A percentile compares a stretch with the other conserved stretches of the same genome.
These are phyloP conservation scores for Vigna unguiculata DNA, from an alignment of 306 rosid species.

Conservation along the genomic window DNA sequence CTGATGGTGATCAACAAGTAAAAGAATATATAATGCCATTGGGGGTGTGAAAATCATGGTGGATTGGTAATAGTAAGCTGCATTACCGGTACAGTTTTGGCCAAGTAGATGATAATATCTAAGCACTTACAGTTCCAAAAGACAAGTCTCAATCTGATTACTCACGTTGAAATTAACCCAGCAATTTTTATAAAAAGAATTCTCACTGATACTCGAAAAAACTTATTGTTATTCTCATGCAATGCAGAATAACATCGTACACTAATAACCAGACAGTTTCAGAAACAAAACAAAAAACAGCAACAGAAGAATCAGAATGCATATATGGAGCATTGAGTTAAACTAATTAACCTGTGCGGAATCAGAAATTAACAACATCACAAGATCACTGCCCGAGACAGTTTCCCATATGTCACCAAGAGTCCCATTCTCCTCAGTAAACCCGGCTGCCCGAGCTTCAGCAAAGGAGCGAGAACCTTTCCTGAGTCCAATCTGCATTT, in stretches of 20 bases:
- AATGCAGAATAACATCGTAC: neutral
- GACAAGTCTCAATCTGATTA: conserved; percentile 2
- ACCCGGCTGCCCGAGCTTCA: conserved; percentile 94
- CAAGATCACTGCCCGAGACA: conserved; percentile 85
- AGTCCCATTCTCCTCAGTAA: conserved; percentile 90
- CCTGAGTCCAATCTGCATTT: conserved; percentile 86
- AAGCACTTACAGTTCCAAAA: neutral
- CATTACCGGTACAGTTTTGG: neutral
- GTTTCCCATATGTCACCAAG: conserved; percentile 95
- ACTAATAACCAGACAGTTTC: neutral
- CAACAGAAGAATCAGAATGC: neutral
- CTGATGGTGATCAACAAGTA: neutral
- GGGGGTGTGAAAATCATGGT: neutral
- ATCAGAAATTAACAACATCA: conserved; percentile 90
- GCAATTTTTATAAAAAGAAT: neutral
- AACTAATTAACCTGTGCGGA: conserved; percentile 82
- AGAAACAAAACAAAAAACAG: neutral
- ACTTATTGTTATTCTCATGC: neutral
- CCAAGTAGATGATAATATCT: neutral
- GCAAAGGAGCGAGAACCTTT: conserved; percentile 90
- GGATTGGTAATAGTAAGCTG: neutral
- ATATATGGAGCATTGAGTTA: neutral
- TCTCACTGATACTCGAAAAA: neutral
- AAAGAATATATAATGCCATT: neutral
- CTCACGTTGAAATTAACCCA: neutral